These are phyloP conservation scores for Colletotrichum sojae DNA, from an alignment of 2,329 filamentous ascomycete species.

Conservation along the genomic window DNA sequence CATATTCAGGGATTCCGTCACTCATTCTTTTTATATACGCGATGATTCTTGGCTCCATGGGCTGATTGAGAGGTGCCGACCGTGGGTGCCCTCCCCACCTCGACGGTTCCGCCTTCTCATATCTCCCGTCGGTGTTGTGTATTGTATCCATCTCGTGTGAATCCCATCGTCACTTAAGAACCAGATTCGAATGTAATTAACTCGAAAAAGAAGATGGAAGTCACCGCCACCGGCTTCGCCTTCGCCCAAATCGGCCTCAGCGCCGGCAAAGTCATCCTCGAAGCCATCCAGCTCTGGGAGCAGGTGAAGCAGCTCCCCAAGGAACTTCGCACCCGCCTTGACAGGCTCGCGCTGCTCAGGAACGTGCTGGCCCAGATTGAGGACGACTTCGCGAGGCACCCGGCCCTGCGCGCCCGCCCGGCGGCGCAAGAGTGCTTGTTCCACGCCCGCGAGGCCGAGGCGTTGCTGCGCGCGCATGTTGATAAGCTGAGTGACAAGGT, in stretches of 20 bases:
- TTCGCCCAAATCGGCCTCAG: constrained; percentile 15
- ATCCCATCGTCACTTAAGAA: too few species aligned
- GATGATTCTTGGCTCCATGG: accelerated
- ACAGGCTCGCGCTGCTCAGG: not conserved
- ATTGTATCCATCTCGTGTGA: too few species aligned
- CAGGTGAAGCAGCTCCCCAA: constrained; percentile 3
- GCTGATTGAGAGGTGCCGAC: too few species aligned
- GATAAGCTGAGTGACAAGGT: constrained; percentile 5
- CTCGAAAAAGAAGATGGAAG: not conserved
- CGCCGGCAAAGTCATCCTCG: constrained; percentile 1
- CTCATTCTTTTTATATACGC: not conserved
- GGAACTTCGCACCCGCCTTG: not conserved
- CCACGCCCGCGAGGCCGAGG: not conserved
- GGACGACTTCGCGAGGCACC: constrained; percentile 4
- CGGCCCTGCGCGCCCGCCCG: not conserved
- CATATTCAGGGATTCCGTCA: not conserved
- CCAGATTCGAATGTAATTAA: too few species aligned
- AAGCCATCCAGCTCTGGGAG: constrained; percentile 7
- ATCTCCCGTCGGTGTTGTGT: too few species aligned
- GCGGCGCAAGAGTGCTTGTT: constrained; percentile 1
- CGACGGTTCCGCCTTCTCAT: too few species aligned
- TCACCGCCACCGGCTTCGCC: constrained; percentile 15
- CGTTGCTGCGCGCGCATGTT: not conserved
- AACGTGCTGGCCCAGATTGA: constrained; percentile 1
- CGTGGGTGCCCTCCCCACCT: too few species aligned